Percentiles rank a stretch among this genome's conserved stretches.
These are phyloP conservation scores for Macadamia integrifolia DNA, from an alignment of 164 flowering plant species.

Conservation along the genomic window DNA sequence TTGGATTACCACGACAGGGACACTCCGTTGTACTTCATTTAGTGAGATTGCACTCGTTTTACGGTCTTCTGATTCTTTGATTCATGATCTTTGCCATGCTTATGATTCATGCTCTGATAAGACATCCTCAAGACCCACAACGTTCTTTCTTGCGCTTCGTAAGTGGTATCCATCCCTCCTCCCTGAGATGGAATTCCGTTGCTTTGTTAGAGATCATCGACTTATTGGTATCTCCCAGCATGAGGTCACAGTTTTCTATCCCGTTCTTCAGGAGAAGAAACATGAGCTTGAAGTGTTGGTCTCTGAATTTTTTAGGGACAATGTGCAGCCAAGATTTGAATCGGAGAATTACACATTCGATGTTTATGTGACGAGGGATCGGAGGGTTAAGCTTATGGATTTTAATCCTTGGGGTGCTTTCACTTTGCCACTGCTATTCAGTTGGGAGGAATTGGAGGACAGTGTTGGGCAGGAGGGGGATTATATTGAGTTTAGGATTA, in stretches of 20 bases:
- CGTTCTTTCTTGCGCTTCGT: conserved; percentile 71
- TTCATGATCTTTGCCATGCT: conserved; percentile 80
- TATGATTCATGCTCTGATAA: conserved; percentile 71
- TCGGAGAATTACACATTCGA: conserved; percentile 73
- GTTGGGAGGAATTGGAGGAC: conserved; percentile 81
- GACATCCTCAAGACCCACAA: conserved; percentile 46
- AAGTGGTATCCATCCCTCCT: conserved; percentile 72
- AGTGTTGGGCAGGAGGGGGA: conserved; percentile 15
- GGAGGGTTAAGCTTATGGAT: conserved; percentile 69
- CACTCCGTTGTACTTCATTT: conserved; percentile 61
- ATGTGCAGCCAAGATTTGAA: conserved; percentile 43
- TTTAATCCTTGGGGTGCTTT: conserved; percentile 84
- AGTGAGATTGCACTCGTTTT: conserved; percentile 77
- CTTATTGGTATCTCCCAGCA: conserved; percentile 82
- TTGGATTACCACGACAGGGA: conserved; percentile 77
- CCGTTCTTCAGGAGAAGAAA: conserved; percentile 49
- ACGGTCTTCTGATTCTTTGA: conserved; percentile 64
- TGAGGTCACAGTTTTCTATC: conserved; percentile 81
- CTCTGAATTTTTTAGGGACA: conserved; percentile 36
- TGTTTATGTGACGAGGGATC: conserved; percentile 65
- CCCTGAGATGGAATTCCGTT: conserved; percentile 92
- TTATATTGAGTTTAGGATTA: conserved; percentile 51
- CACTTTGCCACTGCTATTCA: conserved; percentile 70
- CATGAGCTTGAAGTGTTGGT: conserved; percentile 32
- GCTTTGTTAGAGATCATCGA: conserved; percentile 43